Percentiles rank a stretch among this genome's conserved stretches.
phyloP scores from a whole-genome alignment of 257 asterid species.

The Mentha longifolia region DNA sequence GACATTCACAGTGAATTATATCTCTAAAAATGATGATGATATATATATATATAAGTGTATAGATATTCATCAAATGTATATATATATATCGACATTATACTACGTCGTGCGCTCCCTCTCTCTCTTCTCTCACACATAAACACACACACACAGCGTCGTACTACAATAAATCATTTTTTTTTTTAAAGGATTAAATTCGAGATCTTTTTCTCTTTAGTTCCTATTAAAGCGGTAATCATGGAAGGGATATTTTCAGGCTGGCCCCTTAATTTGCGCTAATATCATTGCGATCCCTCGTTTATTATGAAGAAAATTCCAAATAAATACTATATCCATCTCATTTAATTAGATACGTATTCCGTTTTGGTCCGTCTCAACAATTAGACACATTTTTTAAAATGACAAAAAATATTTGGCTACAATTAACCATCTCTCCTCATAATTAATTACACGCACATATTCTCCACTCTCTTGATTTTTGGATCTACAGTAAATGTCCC shows the following conservation, averaged over 20 bases:
- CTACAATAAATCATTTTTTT: constrained; percentile 22
- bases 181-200: too few species aligned
- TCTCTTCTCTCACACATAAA: too few species aligned
- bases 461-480: too few species aligned
- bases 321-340: too few species aligned
- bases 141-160: constrained; percentile 25
- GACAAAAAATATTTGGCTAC: too few species aligned
- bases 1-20: constrained; percentile 1
- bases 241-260: constrained; percentile 12
- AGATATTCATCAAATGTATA: neutral
- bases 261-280: constrained; percentile 28
- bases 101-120: constrained; percentile 25
- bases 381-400: too few species aligned
- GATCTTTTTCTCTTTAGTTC: neutral
- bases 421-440: too few species aligned
- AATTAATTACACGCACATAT: too few species aligned
- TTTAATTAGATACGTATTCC: too few species aligned
- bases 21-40: constrained; percentile 13
- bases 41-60: neutral
- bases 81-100: constrained; percentile 24
- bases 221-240: constrained; percentile 31
- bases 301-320: too few species aligned
- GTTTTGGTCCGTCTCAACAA: too few species aligned
- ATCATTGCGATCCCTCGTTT: neutral
- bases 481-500: too few species aligned